A percentile compares a stretch with the other conserved stretches of the same genome.
These are phyloP conservation scores for Candolleomyces eurysporus DNA, from an alignment of 768 basidiomycete species.

Conservation along the genomic window DNA sequence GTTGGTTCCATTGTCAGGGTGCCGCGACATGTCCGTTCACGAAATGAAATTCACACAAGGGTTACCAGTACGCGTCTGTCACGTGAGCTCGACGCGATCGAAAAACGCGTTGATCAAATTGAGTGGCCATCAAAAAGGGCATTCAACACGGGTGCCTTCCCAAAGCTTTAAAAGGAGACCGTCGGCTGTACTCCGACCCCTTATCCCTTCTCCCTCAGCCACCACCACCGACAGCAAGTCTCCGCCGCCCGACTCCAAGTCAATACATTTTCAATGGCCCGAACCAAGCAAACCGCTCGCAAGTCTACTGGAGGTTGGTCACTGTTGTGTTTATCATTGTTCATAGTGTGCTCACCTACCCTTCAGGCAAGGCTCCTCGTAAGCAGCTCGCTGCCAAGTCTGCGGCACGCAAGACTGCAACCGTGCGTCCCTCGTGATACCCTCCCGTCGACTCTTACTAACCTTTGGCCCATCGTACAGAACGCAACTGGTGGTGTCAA, in stretches of 20 bases:
- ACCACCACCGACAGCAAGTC: conserved; percentile 10
- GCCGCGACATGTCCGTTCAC: not conserved
- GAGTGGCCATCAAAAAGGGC: not conserved
- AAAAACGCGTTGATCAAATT: conserved; percentile 13
- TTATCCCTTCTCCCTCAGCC: conserved; percentile 23
- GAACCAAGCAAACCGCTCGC: conserved; percentile 76
- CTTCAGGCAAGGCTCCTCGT: conserved; percentile 56
- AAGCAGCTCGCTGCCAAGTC: conserved; percentile 61
- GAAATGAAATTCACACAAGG: no score
- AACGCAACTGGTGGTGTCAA: conserved; percentile 65
- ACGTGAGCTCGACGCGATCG: conserved; percentile 22
- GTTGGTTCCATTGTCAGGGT: not conserved
- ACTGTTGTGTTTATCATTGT: not conserved
- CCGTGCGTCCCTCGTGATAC: conserved; percentile 36
- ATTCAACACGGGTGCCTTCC: conserved; percentile 9
- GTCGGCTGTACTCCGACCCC: conserved; percentile 10
- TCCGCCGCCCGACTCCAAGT: conserved; percentile 6
- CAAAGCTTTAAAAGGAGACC: conserved; percentile 24
- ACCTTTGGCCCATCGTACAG: conserved; percentile 19
- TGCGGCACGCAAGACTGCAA: conserved; percentile 57
- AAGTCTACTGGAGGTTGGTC: conserved; percentile 68
- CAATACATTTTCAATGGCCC: conserved; percentile 49
- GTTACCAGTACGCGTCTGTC: not conserved
- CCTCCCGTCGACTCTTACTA: not conserved
- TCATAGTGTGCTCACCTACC: not conserved